Conservation (phyloP, 1,139 yeast species). For the Magnusiomyces magnusii region DNA sequence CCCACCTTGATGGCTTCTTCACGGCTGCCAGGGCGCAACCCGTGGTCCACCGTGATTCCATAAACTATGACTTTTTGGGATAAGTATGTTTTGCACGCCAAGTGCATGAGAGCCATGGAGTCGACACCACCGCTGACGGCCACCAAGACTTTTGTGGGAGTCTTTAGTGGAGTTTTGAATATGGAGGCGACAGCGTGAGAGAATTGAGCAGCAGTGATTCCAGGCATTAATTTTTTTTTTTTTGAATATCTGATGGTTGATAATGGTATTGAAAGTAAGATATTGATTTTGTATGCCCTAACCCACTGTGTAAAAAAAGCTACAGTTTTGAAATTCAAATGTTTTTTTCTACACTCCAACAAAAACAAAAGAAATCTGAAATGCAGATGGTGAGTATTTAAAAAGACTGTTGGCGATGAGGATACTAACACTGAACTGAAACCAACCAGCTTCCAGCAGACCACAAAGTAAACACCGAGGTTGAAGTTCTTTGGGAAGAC, state of each 20-base stretch:
- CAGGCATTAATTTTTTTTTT: too few species aligned
- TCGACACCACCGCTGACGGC: constrained; percentile 83
- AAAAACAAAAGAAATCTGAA: too few species aligned
- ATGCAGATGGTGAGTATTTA: not conserved
- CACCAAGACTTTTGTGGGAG: constrained; percentile 21
- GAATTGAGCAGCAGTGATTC: not conserved
- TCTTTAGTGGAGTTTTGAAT: not conserved
- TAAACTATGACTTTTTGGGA: constrained; percentile 31
- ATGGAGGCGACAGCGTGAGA: not conserved
- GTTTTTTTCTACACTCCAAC: too few species aligned
- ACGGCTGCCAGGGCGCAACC: constrained; percentile 41
- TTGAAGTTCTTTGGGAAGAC: constrained; percentile 81
- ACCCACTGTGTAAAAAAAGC: not conserved
- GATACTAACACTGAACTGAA: not conserved
- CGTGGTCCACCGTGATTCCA: constrained; percentile 56
- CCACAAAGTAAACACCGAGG: constrained; percentile 40
- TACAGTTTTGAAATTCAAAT: too few species aligned
- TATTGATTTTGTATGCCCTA: too few species aligned
- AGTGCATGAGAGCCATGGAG: constrained; percentile 57
- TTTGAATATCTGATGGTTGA: too few species aligned
- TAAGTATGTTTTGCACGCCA: constrained; percentile 35
- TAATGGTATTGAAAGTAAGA: too few species aligned
- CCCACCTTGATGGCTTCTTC: constrained; percentile 44
- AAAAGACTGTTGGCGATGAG: too few species aligned
- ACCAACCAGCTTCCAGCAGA: constrained; percentile 20